Percentiles rank a stretch among this genome's conserved stretches.
Conservation (phyloP, 1,139 yeast genomes). For the Wickerhamiella infanticola region DNA sequence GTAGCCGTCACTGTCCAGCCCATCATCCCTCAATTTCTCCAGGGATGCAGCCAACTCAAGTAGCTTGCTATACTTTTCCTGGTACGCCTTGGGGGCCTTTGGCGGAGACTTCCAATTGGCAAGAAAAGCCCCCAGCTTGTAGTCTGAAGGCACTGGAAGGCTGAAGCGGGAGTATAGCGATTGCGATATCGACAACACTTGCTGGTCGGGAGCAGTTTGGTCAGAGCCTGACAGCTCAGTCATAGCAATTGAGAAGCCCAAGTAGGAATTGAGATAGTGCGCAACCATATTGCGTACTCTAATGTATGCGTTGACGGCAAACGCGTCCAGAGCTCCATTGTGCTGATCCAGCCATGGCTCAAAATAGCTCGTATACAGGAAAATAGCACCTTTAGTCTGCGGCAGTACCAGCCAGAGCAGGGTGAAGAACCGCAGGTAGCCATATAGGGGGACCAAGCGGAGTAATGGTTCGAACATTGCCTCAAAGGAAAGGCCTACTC, state of each 20-base stretch:
- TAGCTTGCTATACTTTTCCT: neutral
- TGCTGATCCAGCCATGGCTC: slow-evolving; percentile 23
- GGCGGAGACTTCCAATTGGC: slow-evolving; percentile 5
- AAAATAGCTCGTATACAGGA: slow-evolving; percentile 20
- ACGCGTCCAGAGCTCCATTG: slow-evolving; percentile 20
- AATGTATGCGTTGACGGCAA: slow-evolving; percentile 14
- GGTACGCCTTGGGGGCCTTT: neutral
- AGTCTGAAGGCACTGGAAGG: slow-evolving; percentile 13
- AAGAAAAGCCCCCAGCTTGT: slow-evolving; percentile 8
- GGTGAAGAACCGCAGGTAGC: slow-evolving; percentile 26
- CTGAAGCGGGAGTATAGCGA: slow-evolving; percentile 19
- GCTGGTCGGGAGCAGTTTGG: neutral
- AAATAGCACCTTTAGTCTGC: slow-evolving; percentile 27
- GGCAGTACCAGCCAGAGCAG: slow-evolving; percentile 41
- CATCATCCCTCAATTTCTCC: neutral
- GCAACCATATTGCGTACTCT: neutral
- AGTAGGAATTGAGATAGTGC: neutral
- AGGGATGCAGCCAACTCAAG: neutral
- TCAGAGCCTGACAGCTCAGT: neutral
- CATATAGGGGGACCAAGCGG: slow-evolving; percentile 35
- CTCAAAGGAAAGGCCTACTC: slow-evolving; percentile 30
- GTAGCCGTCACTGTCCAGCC: neutral
- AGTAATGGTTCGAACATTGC: slow-evolving; percentile 28
- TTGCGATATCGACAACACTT: slow-evolving; percentile 11
- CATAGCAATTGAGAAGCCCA: neutral